phyloP scores from a whole-genome alignment of 2,329 filamentous ascomycete species.

The Pseudogymnoascus sp. region DNA sequence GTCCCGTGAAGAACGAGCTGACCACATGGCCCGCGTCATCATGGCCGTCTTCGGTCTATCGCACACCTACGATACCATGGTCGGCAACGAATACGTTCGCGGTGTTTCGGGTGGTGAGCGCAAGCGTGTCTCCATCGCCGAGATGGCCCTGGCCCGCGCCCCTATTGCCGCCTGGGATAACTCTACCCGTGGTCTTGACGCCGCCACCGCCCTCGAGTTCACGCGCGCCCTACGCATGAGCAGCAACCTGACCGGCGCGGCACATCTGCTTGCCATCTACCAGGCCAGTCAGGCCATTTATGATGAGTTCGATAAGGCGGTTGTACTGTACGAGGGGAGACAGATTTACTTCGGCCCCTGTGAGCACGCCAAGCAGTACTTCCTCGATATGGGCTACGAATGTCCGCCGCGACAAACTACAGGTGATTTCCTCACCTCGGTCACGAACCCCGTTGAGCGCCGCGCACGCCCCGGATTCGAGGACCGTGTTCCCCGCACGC shows the following conservation, averaged over 20 bases:
- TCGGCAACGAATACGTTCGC: conserved; percentile 65
- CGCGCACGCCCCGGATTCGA: conserved; percentile 50
- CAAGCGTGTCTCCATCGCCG: conserved; percentile 76
- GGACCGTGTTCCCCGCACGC: conserved; percentile 47
- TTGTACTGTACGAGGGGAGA: conserved; percentile 60
- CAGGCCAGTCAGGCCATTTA: conserved; percentile 66
- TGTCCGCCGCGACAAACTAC: conserved; percentile 48
- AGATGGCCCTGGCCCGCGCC: conserved; percentile 55
- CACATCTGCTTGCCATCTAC: conserved; percentile 63
- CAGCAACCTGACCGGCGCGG: conserved; percentile 56
- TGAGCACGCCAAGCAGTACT: conserved; percentile 60
- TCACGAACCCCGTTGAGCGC: conserved; percentile 59
- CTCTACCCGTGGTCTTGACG: conserved; percentile 62
- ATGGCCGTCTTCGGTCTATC: conserved; percentile 66
- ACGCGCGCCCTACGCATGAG: conserved; percentile 58
- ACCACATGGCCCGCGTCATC: conserved; percentile 45
- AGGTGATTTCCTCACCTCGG: conserved; percentile 69
- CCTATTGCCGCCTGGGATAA: conserved; percentile 32
- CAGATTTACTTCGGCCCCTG: conserved; percentile 68
- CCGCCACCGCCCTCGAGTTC: conserved; percentile 67
- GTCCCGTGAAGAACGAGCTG: conserved; percentile 45
- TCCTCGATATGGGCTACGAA: conserved; percentile 64
- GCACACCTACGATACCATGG: conserved; percentile 64
- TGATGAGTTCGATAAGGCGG: conserved; percentile 62
- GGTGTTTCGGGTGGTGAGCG: conserved; percentile 66